Evolutionary conservation across 2,329 filamentous ascomycete genomes (phyloP).

Genomic region (Grosmannia clavigera): DNA sequence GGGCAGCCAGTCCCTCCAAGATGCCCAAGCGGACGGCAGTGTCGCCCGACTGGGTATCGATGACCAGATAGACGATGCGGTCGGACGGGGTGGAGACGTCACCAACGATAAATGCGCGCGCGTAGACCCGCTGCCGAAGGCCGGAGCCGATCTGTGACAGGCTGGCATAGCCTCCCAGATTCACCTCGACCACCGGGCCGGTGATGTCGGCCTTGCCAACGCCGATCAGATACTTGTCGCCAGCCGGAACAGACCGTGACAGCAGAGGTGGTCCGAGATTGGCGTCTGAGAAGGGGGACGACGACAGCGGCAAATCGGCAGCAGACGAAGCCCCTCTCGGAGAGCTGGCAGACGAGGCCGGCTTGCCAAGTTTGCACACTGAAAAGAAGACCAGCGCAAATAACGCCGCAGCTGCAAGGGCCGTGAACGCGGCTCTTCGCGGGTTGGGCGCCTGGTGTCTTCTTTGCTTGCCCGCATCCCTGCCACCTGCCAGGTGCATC

Average conservation of each 20-base stretch:
- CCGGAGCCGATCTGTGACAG: constrained; percentile 71
- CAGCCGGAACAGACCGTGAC: constrained; percentile 14
- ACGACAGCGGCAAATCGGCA: not conserved
- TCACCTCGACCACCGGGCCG: constrained; percentile 76
- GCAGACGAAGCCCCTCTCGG: not conserved
- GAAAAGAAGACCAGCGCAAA: constrained; percentile 19
- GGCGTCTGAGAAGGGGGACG: not conserved
- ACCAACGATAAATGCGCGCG: constrained; percentile 78
- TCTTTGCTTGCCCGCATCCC: not conserved
- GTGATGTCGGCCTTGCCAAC: constrained; percentile 48
- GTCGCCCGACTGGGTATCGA: constrained; percentile 81
- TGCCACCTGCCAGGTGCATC: not conserved
- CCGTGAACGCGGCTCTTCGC: constrained; percentile 15
- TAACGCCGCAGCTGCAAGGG: constrained; percentile 21
- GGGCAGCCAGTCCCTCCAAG: constrained; percentile 53
- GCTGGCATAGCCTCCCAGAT: constrained; percentile 86
- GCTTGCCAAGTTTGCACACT: not conserved
- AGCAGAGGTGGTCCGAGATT: constrained; percentile 3
- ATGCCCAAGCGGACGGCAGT: constrained; percentile 84
- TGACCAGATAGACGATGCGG: constrained; percentile 74
- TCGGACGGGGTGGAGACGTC: constrained; percentile 52
- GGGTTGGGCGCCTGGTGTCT: constrained; percentile 1
- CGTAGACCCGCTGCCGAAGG: constrained; percentile 76
- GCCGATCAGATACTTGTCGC: constrained; percentile 38
- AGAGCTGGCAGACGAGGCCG: not conserved